Base-by-base conservation (phyloP, 345 rosid species). In the Clarkia xantiana region DNA sequence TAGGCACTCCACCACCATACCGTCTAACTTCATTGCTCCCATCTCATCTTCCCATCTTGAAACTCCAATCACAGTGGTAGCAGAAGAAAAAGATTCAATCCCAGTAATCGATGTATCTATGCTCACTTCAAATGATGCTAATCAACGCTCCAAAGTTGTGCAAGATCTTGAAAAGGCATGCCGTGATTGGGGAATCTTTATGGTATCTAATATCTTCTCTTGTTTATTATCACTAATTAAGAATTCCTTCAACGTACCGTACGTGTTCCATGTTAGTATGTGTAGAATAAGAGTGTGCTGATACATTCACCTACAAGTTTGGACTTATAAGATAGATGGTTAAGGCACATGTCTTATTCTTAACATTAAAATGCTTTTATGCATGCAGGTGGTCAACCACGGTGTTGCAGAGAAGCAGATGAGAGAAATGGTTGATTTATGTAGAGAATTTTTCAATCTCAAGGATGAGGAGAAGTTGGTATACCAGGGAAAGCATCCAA, bases 101-200 rank as follows among this genome's bases (percentile, higher is more conserved):
- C 86, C 82, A 15, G 47, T 57, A 61, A 60, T 79, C 14, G 82
- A 76, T 49, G 74, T 61, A 56, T 73, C 82, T 36, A 44, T 69
- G 20, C 72, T 79, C 14, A 18, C 48, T 51, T 71, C 77, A 8
- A 39, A 18, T 23, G 4, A 18, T 45, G 76, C 74, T 5, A 45
- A 56, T 16, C 59, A 67, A 51, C 62, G 73, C 7, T 65, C 55
- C 40, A 57, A 57, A 43, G 42, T 29, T 16, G 29, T 76, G 55
- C 59, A 44, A 2, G 62, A 73, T 2, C 68, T 79, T 8, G 71
- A 63, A 40, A 65, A 61, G 44, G 82, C 80, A 42, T 79, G 86
- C 38, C 60, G 52, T 14, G 75, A 73, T 6, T 78, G 75, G 85
- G 85, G 85, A 14, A 72, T 75, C 67, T 78, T 78, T 65, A 64